phyloP scores from a whole-genome alignment of 805 yeast species.

The Candida xyloterini region DNA sequence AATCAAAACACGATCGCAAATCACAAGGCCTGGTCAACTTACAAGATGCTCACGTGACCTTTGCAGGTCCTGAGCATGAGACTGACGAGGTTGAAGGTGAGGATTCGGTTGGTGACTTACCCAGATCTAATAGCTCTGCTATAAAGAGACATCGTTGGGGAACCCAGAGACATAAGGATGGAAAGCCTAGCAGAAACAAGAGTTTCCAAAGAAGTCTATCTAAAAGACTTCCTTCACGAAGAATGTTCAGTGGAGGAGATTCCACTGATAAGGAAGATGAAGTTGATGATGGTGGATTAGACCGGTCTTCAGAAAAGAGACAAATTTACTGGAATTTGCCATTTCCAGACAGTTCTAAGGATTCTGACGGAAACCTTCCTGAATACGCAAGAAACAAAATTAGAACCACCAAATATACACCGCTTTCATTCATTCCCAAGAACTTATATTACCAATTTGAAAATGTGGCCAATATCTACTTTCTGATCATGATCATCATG shows the following conservation, averaged over 20 bases:
- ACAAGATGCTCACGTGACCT: conserved; percentile 19
- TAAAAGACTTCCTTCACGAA: conserved; percentile 21
- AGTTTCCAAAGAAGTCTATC: conserved; percentile 38
- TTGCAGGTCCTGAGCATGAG: conserved; percentile 15
- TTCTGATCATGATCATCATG: conserved; percentile 71
- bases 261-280: conserved; percentile 29
- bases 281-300: conserved; percentile 30
- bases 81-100: conserved; percentile 22
- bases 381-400: conserved; percentile 86
- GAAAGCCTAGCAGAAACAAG: conserved; percentile 62
- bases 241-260: conserved; percentile 22
- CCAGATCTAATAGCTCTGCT: conserved; percentile 41
- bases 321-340: conserved; percentile 56
- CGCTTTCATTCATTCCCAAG: conserved; percentile 83
- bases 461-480: conserved; percentile 88
- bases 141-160: conserved; percentile 89
- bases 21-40: background rate
- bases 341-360: conserved; percentile 56
- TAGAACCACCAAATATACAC: conserved; percentile 94
- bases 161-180: conserved; percentile 73
- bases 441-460: conserved; percentile 76
- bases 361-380: conserved; percentile 52
- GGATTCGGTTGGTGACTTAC: conserved; percentile 24
- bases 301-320: conserved; percentile 36
- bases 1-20: conserved; percentile 12